Base-by-base conservation (phyloP, 495 filamentous ascomycete genomes). In the Podospora appendiculata region DNA sequence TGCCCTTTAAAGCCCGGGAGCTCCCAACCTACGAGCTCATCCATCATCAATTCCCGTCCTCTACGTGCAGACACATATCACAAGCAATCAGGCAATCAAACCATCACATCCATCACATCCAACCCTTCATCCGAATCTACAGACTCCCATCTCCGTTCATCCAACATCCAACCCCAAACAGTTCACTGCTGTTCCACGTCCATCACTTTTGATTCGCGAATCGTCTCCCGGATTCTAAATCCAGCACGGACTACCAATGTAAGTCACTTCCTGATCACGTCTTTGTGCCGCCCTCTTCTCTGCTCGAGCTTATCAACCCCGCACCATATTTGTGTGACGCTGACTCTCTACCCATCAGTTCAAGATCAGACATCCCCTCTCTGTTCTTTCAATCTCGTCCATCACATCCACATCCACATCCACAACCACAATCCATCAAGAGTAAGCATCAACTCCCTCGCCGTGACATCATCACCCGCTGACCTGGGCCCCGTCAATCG, bases 1-100 rank as follows among this genome's bases (percentile, higher is more conserved):
- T 52, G 33, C 13, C 44, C 41, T 58, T 59, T 54, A 67, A 59
- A 55, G 50, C 44, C 57, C 41, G 54, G 48, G 33, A 61, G 52
- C 56, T 59, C 58, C 63, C 58, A 42, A 48, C 47, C 19, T 36
- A 47, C 16, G 45, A 45, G 41, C 32, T 54, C 42, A 50, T 60
- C 47, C 40, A 25, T 25, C 25, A 25, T 25, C 25, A 5, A 25
- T 25, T 25, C 25, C 25, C 25, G 25, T 25, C 51, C 47, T 61
- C 49, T 32, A 36, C 50, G 32, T 47, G 32, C 43, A 56, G 17
- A 48, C 52, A 50, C 16, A 45, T 41, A 48, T 50, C 50, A 45
- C 43, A 53, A 57, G 39, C 48, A 53, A 45, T 25, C 41, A 32
- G 38, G 50, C 43, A 38, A 38, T 42, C 52, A 17, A 46, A 51